Conservation (phyloP, 2,329 filamentous ascomycete species). For the Beauveria varroae region DNA sequence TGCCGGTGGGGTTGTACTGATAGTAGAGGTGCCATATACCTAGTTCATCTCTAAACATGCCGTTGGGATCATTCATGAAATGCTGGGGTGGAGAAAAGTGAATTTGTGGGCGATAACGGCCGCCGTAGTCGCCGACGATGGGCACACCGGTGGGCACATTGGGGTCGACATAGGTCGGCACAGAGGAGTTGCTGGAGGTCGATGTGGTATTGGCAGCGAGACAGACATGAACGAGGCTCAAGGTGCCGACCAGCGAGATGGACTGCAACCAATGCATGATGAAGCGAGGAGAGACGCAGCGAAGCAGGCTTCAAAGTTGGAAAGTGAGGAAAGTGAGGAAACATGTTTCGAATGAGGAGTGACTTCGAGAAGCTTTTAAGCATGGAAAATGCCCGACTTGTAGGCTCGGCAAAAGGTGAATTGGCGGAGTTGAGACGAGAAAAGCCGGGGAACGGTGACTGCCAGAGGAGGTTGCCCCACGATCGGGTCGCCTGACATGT, state of each 20-base stretch:
- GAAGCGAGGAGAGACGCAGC: neutral
- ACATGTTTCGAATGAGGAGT: neutral
- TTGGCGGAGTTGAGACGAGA: neutral
- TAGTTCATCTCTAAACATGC: constrained; percentile 50
- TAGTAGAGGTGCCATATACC: constrained; percentile 59
- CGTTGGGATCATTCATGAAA: constrained; percentile 59
- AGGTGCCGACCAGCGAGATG: constrained; percentile 3
- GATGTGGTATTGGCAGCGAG: neutral
- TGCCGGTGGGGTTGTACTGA: constrained; percentile 40
- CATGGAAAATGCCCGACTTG: too few species aligned
- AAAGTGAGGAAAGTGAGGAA: neutral
- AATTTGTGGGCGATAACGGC: constrained; percentile 39
- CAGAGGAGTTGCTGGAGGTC: neutral
- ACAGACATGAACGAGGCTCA: constrained; percentile 3
- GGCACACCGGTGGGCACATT: constrained; percentile 18
- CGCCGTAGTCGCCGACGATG: constrained; percentile 20
- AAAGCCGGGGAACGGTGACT: neutral
- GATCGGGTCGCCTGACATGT: neutral
- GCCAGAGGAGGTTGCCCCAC: neutral
- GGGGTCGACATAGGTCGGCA: constrained; percentile 8
- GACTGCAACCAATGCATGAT: constrained; percentile 13
- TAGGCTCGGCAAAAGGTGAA: neutral
- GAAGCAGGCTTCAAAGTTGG: neutral
- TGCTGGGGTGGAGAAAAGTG: constrained; percentile 47
- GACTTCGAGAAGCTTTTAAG: neutral